phyloP scores from a whole-genome alignment of 352 stramenopile species.

The Lagenidium giganteum region DNA sequence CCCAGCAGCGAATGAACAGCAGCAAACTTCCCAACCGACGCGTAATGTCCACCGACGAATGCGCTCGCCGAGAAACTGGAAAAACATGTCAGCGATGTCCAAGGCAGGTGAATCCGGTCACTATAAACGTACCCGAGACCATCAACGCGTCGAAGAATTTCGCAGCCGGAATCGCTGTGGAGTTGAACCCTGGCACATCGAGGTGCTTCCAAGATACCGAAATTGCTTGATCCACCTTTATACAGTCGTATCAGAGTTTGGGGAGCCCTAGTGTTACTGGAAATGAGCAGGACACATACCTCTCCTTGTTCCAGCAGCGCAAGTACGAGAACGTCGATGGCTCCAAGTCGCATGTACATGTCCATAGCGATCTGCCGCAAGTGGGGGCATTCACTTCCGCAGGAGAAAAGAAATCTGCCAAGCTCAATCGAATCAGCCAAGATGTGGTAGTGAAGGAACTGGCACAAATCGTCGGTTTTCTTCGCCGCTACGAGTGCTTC shows the following conservation, averaged over 20 bases:
- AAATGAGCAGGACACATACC: slow-evolving; percentile 15
- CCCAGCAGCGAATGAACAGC: slow-evolving; percentile 17
- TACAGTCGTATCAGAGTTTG: not conserved
- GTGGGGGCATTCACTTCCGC: slow-evolving; percentile 14
- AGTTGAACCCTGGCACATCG: slow-evolving; percentile 5
- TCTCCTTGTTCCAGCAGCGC: slow-evolving; percentile 43
- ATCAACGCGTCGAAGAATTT: slow-evolving; percentile 11
- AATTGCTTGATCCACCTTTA: slow-evolving; percentile 12
- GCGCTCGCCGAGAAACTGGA: not conserved
- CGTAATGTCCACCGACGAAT: not conserved
- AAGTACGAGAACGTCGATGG: slow-evolving; percentile 34
- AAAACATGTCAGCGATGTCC: no score
- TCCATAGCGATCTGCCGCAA: slow-evolving; percentile 58
- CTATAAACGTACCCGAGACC: slow-evolving; percentile 6
- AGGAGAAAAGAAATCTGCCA: slow-evolving; percentile 40
- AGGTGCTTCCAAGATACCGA: slow-evolving; percentile 10
- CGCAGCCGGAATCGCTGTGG: slow-evolving; percentile 3
- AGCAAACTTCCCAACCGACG: slow-evolving; percentile 10
- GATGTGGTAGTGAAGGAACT: slow-evolving; percentile 58
- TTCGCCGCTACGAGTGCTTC: slow-evolving; percentile 39
- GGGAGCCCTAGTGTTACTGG: no score
- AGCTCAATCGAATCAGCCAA: slow-evolving; percentile 54
- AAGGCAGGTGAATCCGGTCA: no score
- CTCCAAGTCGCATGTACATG: slow-evolving; percentile 60
- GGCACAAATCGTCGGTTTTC: slow-evolving; percentile 48